These are phyloP conservation scores for Talaromyces albobiverticillius DNA, from an alignment of 2,329 filamentous ascomycete genomes.

Conservation along the genomic window DNA sequence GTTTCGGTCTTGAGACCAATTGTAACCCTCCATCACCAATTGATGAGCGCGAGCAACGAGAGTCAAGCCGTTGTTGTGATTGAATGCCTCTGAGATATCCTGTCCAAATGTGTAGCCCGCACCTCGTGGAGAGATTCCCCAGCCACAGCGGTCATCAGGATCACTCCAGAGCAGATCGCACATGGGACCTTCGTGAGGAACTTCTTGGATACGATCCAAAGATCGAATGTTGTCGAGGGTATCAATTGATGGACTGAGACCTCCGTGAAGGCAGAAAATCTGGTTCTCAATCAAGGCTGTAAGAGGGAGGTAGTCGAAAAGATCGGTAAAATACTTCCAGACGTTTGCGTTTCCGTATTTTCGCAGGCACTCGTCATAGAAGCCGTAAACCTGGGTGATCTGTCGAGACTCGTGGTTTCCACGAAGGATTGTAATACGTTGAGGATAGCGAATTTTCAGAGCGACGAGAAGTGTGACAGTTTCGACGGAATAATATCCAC, in stretches of 20 bases:
- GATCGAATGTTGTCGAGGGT: conserved; percentile 94
- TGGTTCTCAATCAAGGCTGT: conserved; percentile 98
- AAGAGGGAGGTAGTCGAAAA: conserved; percentile 97
- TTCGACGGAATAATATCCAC: conserved; percentile 98
- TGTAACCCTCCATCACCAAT: conserved; percentile 99
- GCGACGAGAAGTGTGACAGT: conserved; percentile 94
- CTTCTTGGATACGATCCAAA: conserved; percentile 94
- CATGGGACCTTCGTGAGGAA: conserved; percentile 97
- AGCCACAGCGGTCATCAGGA: conserved; percentile 92
- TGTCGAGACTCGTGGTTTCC: conserved; percentile 99
- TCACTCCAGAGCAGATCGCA: conserved; percentile 98
- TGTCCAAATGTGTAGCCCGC: conserved; percentile 94
- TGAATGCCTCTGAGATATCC: conserved; percentile 98
- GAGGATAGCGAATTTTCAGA: conserved; percentile 95
- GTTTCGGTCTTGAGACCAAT: conserved; percentile 98
- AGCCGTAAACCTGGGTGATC: conserved; percentile 98
- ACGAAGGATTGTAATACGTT: conserved; percentile 96
- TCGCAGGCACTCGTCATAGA: conserved; percentile 97
- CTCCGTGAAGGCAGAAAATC: conserved; percentile 98
- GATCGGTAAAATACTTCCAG: conserved; percentile 98
- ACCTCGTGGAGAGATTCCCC: conserved; percentile 92
- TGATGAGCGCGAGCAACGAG: conserved; percentile 95
- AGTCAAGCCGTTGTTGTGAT: conserved; percentile 97
- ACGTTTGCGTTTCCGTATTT: conserved; percentile 99
- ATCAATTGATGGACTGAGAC: conserved; percentile 92